Base-by-base conservation (phyloP, 805 yeast species). In the Tetrapisispora pingtungensis region DNA sequence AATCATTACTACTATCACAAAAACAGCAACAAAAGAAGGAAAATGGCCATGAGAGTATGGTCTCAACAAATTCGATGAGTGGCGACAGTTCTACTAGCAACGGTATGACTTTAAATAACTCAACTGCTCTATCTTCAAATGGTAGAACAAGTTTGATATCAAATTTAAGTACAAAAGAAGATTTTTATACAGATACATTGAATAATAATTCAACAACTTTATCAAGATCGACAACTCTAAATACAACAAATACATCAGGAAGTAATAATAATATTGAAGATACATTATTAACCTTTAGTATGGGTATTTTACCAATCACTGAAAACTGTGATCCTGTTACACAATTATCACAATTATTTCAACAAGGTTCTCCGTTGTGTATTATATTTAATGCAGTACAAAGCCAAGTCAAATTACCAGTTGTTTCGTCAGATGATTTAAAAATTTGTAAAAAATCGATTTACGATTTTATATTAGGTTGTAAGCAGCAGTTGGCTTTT, bases 311-410 rank as follows among this genome's bases (percentile, higher is more conserved):
- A 36, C 94, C 90, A 4, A 84, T 84, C 5, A 78, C 75, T 50
- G 72, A 75, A 48, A 74, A 75, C 50, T 83, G 85, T 57, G 99
- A 93, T 61, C 97, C 97, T 3, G 97, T 85, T 2, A 87, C 96
- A 1, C 89, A 87, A 49, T 61, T 93, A 36, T 84, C 96, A 78
- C 81, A 86, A 52, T 68, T 93, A 30, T 80, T 93, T 56, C 94
- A 90, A 56, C 87, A 84, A 56, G 98, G 97, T 10, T 81, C 94
- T 2, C 95, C 97, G 4, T 69, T 93, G 35, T 89, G 97, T 62
- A 75, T 86, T 35, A 68, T 90, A 7, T 86, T 83, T 69, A 90
- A 93, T 64, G 69, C 78, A 13, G 72, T 87, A 18, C 72, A 71
- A 44, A 80, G 81, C 1, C 72, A 72, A 33, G 71, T 73, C 44